Evolutionary conservation across 2,329 filamentous ascomycete genomes (phyloP).

Genomic region (Colletotrichum sp.): DNA sequence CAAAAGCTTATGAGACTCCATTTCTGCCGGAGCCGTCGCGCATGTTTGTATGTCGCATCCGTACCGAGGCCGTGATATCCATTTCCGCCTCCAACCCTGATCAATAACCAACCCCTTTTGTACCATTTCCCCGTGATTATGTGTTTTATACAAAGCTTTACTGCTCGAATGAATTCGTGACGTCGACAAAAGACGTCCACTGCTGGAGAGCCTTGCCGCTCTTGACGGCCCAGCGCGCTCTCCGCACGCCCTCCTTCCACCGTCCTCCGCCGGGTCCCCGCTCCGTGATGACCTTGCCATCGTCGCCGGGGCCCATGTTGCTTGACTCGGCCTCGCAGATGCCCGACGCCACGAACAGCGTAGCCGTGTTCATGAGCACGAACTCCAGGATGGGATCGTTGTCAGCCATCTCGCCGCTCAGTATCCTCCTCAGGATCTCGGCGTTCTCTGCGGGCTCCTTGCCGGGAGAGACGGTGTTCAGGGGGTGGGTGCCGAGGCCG

Average conservation of each 20-base stretch:
- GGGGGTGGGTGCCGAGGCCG: slow-evolving; percentile 75
- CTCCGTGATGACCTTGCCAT: slow-evolving; percentile 81
- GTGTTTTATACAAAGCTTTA: not conserved
- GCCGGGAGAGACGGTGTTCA: slow-evolving; percentile 81
- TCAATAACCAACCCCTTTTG: not conserved
- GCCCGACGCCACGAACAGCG: slow-evolving; percentile 83
- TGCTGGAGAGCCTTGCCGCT: slow-evolving; percentile 86
- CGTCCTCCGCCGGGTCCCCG: slow-evolving; percentile 83
- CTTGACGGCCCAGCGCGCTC: slow-evolving; percentile 85
- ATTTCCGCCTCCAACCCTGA: not conserved
- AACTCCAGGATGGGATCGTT: slow-evolving; percentile 91
- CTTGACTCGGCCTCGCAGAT: slow-evolving; percentile 85
- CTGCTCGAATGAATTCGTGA: slow-evolving; percentile 66
- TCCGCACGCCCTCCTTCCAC: slow-evolving; percentile 93
- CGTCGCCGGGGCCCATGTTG: slow-evolving; percentile 79
- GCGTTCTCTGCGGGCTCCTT: slow-evolving; percentile 90
- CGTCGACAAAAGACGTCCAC: slow-evolving; percentile 83
- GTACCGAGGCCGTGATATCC: not conserved
- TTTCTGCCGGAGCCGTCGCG: not conserved
- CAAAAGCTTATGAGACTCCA: slow-evolving; percentile 16
- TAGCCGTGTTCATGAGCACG: slow-evolving; percentile 91
- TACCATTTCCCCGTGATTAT: not conserved
- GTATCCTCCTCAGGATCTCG: slow-evolving; percentile 76
- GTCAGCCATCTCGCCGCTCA: slow-evolving; percentile 73
- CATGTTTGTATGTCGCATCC: not conserved